A percentile compares a stretch with the other conserved stretches of the same genome.
phyloP scores from a whole-genome alignment of 1,139 yeast genomes.

The Suhomyces kunorum region DNA sequence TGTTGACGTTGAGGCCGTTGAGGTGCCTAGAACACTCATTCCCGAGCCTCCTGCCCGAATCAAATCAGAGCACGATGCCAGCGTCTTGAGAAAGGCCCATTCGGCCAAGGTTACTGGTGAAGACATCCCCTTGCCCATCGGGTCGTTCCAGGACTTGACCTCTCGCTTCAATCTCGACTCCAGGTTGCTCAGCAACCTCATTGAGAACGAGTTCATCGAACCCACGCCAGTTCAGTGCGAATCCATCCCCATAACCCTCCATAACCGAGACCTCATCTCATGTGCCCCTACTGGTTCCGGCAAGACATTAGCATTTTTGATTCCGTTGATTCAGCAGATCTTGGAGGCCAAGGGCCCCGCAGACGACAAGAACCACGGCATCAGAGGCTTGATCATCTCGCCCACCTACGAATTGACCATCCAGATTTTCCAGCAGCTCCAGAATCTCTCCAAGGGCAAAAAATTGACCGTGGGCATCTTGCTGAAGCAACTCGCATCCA shows the following conservation, averaged over 20 bases:
- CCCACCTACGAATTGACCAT: constrained; percentile 89
- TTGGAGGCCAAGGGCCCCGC: constrained; percentile 28
- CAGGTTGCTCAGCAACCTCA: constrained; percentile 63
- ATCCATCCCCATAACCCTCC: constrained; percentile 68
- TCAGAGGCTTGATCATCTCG: constrained; percentile 78
- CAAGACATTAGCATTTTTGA: constrained; percentile 82
- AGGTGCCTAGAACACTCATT: constrained; percentile 16
- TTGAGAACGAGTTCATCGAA: constrained; percentile 68
- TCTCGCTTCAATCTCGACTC: constrained; percentile 66
- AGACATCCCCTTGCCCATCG: constrained; percentile 84
- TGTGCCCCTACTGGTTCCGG: constrained; percentile 97
- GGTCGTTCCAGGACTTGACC: constrained; percentile 79
- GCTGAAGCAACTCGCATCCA: constrained; percentile 74
- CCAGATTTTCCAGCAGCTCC: constrained; percentile 77
- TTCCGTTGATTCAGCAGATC: constrained; percentile 71
- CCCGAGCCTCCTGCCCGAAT: constrained; percentile 47
- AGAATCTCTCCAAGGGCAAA: constrained; percentile 54
- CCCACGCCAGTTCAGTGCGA: constrained; percentile 95
- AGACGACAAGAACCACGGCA: constrained; percentile 41
- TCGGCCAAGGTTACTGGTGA: constrained; percentile 70
- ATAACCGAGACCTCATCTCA: constrained; percentile 71
- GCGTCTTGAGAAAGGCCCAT: constrained; percentile 52
- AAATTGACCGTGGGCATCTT: constrained; percentile 66
- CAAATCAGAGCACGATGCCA: constrained; percentile 57
- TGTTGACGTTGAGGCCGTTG: constrained; percentile 15